These are phyloP conservation scores for Boletus semigastroideus DNA, from an alignment of 1,284 basidiomycete species.

Conservation along the genomic window DNA sequence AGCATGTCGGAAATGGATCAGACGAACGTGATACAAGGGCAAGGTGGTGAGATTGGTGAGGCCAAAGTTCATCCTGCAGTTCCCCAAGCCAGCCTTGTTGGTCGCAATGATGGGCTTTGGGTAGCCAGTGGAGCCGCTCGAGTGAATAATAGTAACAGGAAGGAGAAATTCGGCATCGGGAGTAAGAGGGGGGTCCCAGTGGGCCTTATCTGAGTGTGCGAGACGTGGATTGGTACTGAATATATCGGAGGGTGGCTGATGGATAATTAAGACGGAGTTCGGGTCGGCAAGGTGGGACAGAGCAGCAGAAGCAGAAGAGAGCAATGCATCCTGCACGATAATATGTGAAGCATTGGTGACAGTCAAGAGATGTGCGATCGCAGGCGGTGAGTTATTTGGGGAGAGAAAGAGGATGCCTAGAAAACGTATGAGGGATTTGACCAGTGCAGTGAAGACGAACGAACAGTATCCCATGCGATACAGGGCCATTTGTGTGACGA, in stretches of 20 bases:
- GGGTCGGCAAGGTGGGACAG: conserved; percentile 17
- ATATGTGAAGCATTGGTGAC: conserved; percentile 47
- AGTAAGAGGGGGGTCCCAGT: conserved; percentile 38
- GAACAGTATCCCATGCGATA: conserved; percentile 34
- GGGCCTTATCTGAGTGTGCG: conserved; percentile 33
- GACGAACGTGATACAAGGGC: conserved; percentile 45
- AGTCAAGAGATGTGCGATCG: conserved; percentile 54
- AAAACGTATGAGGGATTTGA: not conserved
- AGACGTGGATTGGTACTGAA: conserved; percentile 26
- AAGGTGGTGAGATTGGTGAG: conserved; percentile 44
- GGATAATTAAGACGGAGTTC: conserved; percentile 22
- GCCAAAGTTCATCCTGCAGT: conserved; percentile 41
- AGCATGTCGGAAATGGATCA: not conserved
- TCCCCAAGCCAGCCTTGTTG: conserved; percentile 41
- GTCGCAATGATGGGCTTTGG: conserved; percentile 47
- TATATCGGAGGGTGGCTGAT: conserved; percentile 21
- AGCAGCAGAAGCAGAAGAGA: conserved; percentile 16
- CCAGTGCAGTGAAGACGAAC: conserved; percentile 2
- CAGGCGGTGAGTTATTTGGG: conserved; percentile 56
- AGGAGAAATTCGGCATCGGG: conserved; percentile 46
- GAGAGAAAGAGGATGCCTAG: conserved; percentile 43
- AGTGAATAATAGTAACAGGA: conserved; percentile 58
- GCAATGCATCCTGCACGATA: conserved; percentile 26
- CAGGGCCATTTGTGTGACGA: conserved; percentile 28
- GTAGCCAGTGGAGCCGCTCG: conserved; percentile 52